Conservation (phyloP, 2,329 filamentous ascomycete species). For the Colletotrichum sp. region DNA sequence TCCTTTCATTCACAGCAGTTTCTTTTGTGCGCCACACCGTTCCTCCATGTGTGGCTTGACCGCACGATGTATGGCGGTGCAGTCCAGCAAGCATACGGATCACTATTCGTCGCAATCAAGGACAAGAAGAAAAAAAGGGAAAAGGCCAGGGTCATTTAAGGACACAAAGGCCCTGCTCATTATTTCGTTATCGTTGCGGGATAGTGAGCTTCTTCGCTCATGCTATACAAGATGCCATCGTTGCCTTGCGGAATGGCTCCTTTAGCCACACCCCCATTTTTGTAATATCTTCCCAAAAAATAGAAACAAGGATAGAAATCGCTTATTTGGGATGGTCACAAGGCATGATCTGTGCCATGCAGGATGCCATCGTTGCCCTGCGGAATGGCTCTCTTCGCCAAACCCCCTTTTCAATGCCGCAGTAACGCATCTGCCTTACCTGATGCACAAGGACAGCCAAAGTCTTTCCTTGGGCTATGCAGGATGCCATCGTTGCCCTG, state of each 20-base stretch:
- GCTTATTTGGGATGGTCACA: constrained; percentile 14
- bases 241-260: constrained; percentile 22
- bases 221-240: constrained; percentile 23
- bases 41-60: neutral
- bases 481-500: constrained; percentile 33
- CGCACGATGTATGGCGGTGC: neutral
- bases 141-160: neutral
- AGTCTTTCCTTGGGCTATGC: constrained; percentile 10
- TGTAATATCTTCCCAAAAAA: neutral
- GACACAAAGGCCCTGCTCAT: neutral
- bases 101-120: neutral
- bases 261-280: constrained; percentile 6
- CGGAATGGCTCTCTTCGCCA: constrained; percentile 18
- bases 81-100: neutral
- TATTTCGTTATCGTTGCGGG: neutral
- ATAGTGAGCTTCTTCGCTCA: neutral
- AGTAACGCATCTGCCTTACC: neutral
- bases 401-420: constrained; percentile 4
- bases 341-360: neutral
- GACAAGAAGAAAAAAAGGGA: too few relatives aligned
- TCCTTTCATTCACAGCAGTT: constrained; percentile 6
- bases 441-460: neutral
- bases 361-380: constrained; percentile 24
- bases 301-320: neutral
- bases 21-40: neutral